Evolutionary conservation across 1,139 yeast species (phyloP), one percentile per base, ranked within the genome.

Genomic region (Saccharomyces hybrid): DNA sequence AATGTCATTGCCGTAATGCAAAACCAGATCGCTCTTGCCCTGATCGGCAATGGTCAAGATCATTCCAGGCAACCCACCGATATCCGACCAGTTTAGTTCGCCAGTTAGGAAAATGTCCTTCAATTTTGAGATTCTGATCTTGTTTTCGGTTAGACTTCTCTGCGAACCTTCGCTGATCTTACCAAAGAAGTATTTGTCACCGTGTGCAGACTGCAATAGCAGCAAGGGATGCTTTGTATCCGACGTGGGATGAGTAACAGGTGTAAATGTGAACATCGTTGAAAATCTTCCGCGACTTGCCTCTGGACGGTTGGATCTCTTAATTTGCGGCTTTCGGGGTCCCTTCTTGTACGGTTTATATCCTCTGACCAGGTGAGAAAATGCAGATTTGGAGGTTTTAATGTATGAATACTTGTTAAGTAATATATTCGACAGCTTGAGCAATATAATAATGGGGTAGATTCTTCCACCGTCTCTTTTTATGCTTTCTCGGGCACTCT

Each of bases 61-160:
- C 62, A 89, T 73, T 0, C 99, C 99, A 0, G 98, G 97, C 13
- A 93, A 71, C 0, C 99, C 99, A 11, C 96, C 91, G 5, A 90
- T 73, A 25, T 84, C 78, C 6, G 78, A 70, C 97, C 97, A 91
- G 52, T 77, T 73, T 13, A 87, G 61, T 13, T 75, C 75, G 1
- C 99, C 99, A 0, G 96, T 83, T 5, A 91, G 65, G 63, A 88
- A 90, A 2, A 91, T 75, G 32, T 83, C 80, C 54, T 80, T 77
- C 38, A 89, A 71, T 60, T 81, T 83, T 2, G 79, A 72, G 19
- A 83, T 72, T 57, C 79, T 74, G 26, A 82, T 68, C 52, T 79
- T 78, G 57, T 78, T 75, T 56, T 83, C 86, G 57, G 79, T 79
- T 52, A 85, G 69, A 8, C 79, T 73, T 61, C 99, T 75, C 68